Evolutionary conservation across 148 eudicot genomes (phyloP).

Genomic region (Camellia granthamiana): DNA sequence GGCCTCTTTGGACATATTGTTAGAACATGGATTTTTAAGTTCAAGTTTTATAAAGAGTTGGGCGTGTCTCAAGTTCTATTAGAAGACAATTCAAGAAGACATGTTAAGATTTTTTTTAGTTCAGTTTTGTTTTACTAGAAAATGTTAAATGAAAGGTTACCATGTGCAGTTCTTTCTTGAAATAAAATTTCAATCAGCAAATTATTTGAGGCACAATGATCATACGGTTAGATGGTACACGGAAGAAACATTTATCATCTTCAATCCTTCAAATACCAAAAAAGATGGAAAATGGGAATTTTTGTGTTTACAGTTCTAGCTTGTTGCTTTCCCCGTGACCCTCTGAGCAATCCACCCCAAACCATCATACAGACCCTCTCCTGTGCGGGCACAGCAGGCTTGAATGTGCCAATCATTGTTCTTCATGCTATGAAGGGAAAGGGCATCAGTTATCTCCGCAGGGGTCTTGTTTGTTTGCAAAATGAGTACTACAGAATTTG

Average conservation of each 20-base stretch:
- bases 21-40: too few species aligned
- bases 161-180: not conserved
- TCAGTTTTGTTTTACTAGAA: too few species aligned
- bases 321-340: conserved; percentile 76
- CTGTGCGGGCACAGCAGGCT: conserved; percentile 85
- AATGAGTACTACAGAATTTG: conserved; percentile 66
- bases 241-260: conserved; percentile 2
- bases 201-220: not conserved
- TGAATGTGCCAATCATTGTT: conserved; percentile 98
- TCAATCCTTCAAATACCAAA: conserved; percentile 5
- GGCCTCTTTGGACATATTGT: not conserved
- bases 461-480: conserved; percentile 90
- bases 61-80: too few species aligned
- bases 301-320: conserved; percentile 30
- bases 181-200: not conserved
- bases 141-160: not conserved
- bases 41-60: too few species aligned
- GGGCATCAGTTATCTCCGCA: conserved; percentile 90
- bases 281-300: not conserved
- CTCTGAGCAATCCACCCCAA: conserved; percentile 94
- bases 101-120: not conserved
- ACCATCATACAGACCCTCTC: conserved; percentile 94
- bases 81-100: not conserved
- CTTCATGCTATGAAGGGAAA: conserved; percentile 90
- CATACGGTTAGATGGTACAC: conserved; percentile 7